These are phyloP conservation scores for Lithohypha guttulata DNA, from an alignment of 2,329 filamentous ascomycete species.

Conservation along the genomic window DNA sequence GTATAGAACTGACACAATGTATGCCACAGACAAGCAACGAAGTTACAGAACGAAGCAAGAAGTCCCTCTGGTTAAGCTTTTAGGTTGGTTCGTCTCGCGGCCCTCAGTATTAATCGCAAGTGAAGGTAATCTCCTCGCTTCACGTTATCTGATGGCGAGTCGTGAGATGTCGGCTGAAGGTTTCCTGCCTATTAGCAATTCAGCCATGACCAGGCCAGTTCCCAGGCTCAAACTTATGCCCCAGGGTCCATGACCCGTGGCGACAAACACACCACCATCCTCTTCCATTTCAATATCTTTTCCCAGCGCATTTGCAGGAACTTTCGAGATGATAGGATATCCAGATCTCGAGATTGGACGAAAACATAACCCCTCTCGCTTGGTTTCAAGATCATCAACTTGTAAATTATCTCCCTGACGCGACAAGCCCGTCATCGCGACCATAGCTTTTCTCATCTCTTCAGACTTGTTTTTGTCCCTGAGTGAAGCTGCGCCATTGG, in stretches of 20 bases:
- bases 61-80: too few relatives aligned
- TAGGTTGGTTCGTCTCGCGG: too few relatives aligned
- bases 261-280: slow-evolving; percentile 55
- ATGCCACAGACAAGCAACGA: too few relatives aligned
- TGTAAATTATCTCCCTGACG: slow-evolving; percentile 22
- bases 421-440: slow-evolving; percentile 27
- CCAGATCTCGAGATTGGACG: slow-evolving; percentile 57
- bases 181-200: slow-evolving; percentile 52
- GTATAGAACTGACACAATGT: too few relatives aligned
- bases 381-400: slow-evolving; percentile 46
- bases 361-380: slow-evolving; percentile 61
- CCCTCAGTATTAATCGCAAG: too few relatives aligned
- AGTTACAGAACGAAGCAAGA: too few relatives aligned
- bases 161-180: slow-evolving; percentile 3
- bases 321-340: slow-evolving; percentile 49
- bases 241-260: slow-evolving; percentile 67
- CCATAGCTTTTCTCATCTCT: slow-evolving; percentile 25
- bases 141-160: background rate
- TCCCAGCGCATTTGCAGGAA: slow-evolving; percentile 49
- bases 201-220: slow-evolving; percentile 59
- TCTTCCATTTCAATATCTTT: slow-evolving; percentile 33
- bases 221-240: slow-evolving; percentile 55
- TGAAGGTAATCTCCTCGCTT: background rate
- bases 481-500: slow-evolving; percentile 29
- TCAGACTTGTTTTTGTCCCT: slow-evolving; percentile 35